Conservation (phyloP, 305 asterid species). For the Salvia sclarea region DNA sequence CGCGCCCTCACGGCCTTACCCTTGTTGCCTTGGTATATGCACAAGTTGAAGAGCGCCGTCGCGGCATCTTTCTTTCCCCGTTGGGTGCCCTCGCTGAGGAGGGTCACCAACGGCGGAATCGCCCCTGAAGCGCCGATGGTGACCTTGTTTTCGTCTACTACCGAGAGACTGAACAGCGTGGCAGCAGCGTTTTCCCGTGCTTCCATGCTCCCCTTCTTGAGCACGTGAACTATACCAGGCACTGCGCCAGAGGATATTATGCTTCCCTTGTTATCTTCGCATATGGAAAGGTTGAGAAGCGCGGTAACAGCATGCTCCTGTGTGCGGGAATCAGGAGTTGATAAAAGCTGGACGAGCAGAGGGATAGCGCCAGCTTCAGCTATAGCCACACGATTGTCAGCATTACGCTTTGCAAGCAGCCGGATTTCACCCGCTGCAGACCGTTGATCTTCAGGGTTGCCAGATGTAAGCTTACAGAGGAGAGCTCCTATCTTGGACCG, state of each 20-base stretch:
- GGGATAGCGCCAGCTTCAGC: slow-evolving; percentile 98
- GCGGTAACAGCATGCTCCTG: slow-evolving; percentile 97
- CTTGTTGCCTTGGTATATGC: slow-evolving; percentile 95
- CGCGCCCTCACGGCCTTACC: slow-evolving; percentile 95
- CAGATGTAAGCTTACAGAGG: slow-evolving; percentile 72
- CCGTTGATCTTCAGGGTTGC: slow-evolving; percentile 78
- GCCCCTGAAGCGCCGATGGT: slow-evolving; percentile 83
- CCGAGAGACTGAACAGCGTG: slow-evolving; percentile 88
- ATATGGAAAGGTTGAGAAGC: slow-evolving; percentile 89
- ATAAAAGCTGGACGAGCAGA: slow-evolving; percentile 67
- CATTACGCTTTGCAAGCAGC: slow-evolving; percentile 91
- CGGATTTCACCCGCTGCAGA: slow-evolving; percentile 94
- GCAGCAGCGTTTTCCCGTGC: slow-evolving; percentile 97
- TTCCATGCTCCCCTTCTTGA: slow-evolving; percentile 84
- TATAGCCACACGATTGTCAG: slow-evolving; percentile 90
- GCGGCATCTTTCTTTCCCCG: slow-evolving; percentile 96
- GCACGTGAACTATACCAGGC: slow-evolving; percentile 88
- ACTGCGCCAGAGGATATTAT: slow-evolving; percentile 82
- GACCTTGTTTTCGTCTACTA: slow-evolving; percentile 80
- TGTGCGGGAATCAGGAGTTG: slow-evolving; percentile 78
- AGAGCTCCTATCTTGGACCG: slow-evolving; percentile 62
- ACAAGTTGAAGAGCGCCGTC: slow-evolving; percentile 85
- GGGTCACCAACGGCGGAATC: slow-evolving; percentile 74
- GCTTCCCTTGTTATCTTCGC: slow-evolving; percentile 80
- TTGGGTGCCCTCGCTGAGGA: slow-evolving; percentile 75